Evolutionary conservation across 352 stramenopile genomes (phyloP).

Genomic region (Phytophthora tubulina): DNA sequence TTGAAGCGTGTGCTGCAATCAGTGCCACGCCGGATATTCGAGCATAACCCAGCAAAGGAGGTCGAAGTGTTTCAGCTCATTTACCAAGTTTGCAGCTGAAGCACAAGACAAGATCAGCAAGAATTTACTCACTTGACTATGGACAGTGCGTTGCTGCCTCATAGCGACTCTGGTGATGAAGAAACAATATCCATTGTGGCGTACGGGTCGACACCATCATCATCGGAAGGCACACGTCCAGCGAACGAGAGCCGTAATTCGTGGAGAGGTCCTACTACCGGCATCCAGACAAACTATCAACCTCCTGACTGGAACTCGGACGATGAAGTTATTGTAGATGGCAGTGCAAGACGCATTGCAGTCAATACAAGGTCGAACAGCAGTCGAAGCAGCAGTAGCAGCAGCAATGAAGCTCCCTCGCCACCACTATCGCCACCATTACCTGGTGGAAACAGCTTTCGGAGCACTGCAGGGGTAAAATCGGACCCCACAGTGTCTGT

Average conservation of each 20-base stretch:
- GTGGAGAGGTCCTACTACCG: conserved; percentile 23
- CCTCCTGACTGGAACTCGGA: conserved; percentile 37
- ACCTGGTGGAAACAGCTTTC: conserved; percentile 37
- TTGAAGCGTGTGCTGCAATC: conserved; percentile 20
- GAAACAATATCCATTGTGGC: conserved; percentile 41
- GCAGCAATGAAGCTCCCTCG: conserved; percentile 1
- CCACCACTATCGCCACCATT: conserved; percentile 15
- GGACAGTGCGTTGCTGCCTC: conserved; percentile 33
- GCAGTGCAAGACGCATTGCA: conserved; percentile 35
- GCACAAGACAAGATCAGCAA: conserved; percentile 9
- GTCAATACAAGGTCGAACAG: conserved; percentile 18
- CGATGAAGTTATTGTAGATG: conserved; percentile 25
- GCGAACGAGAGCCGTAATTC: conserved; percentile 18
- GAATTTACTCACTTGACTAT: conserved; percentile 14
- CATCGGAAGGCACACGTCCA: conserved; percentile 8
- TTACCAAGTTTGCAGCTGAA: conserved; percentile 21
- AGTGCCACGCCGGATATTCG: conserved; percentile 3
- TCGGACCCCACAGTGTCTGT: conserved; percentile 15
- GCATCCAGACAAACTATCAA: conserved; percentile 24
- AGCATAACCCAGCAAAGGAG: not conserved
- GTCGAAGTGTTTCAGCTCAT: conserved; percentile 12
- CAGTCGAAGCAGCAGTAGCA: conserved; percentile 16
- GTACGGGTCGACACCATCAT: conserved; percentile 17
- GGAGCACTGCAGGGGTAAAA: conserved; percentile 20
- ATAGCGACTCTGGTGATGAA: conserved; percentile 19